phyloP scores from a whole-genome alignment of 2,329 filamentous ascomycete genomes.

The Colletotrichum lupini region DNA sequence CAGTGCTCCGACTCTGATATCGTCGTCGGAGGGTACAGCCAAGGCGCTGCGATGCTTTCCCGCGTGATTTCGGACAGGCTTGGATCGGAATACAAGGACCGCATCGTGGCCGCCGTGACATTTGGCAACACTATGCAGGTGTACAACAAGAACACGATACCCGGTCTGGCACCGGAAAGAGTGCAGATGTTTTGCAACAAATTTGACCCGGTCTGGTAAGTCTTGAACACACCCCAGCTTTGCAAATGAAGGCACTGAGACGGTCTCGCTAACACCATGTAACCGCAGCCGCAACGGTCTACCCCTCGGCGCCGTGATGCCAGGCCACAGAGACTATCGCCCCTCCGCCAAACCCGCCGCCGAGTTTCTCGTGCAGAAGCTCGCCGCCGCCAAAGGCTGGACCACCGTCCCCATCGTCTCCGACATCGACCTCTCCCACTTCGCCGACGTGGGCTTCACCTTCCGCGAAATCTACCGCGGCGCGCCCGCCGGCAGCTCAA shows the following conservation, averaged over 20 bases:
- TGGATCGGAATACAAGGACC: background rate
- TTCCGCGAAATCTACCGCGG: background rate
- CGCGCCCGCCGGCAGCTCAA: background rate
- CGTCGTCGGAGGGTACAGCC: background rate
- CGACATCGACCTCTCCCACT: background rate
- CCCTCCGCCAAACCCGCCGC: background rate
- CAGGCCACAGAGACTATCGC: background rate
- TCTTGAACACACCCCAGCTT: background rate
- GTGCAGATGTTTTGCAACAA: background rate
- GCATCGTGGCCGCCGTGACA: background rate
- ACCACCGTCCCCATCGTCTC: background rate
- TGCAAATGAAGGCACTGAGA: accelerated
- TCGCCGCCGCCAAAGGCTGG: background rate
- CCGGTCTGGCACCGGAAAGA: background rate
- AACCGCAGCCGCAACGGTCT: background rate
- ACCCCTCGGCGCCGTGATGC: background rate
- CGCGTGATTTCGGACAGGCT: background rate
- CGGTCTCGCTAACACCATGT: background rate
- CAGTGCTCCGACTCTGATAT: background rate
- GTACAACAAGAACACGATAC: background rate
- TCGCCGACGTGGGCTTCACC: background rate
- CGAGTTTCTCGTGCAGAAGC: background rate
- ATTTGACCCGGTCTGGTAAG: background rate
- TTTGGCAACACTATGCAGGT: background rate
- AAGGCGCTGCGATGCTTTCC: background rate